Evolutionary conservation across 352 stramenopile genomes (phyloP).

Genomic region (Blastocystis sp.): DNA sequence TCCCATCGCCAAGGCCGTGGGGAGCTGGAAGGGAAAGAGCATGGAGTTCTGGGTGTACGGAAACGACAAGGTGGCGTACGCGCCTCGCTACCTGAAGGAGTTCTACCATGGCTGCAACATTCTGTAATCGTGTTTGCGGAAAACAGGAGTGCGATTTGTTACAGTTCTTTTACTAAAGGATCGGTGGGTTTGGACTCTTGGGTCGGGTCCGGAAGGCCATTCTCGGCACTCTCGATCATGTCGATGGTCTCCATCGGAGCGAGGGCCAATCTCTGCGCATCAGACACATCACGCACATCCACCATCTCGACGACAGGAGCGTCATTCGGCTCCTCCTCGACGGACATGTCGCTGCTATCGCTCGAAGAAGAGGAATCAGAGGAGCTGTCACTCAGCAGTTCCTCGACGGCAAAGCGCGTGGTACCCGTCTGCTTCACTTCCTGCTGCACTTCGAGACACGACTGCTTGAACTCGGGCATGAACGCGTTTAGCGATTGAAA

Average conservation of each 20-base stretch:
- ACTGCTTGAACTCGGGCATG: constrained; percentile 52
- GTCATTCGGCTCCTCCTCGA: neutral
- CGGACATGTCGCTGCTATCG: neutral
- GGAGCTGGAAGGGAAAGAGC: constrained; percentile 50
- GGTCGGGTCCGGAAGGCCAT: constrained; percentile 12
- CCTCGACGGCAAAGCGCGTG: constrained; percentile 28
- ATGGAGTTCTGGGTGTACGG: constrained; percentile 55
- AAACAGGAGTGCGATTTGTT: constrained; percentile 10
- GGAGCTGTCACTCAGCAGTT: neutral
- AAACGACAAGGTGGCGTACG: constrained; percentile 40
- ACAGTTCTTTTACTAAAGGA: constrained; percentile 55
- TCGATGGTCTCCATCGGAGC: constrained; percentile 55
- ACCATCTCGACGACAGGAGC: constrained; percentile 59
- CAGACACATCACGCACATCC: neutral
- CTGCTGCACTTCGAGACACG: constrained; percentile 23
- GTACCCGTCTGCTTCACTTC: constrained; percentile 36
- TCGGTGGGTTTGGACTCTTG: neutral
- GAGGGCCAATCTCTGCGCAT: constrained; percentile 21
- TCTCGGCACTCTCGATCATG: constrained; percentile 22
- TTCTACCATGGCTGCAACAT: constrained; percentile 49
- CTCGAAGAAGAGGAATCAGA: neutral
- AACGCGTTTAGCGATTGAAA: constrained; percentile 50
- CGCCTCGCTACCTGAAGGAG: constrained; percentile 39
- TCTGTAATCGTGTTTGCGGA: constrained; percentile 46
- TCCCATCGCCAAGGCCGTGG: constrained; percentile 43